Percentiles rank a stretch among this genome's conserved stretches.
phyloP scores from a whole-genome alignment of 164 flowering plant species.

The Annona squamosa region DNA sequence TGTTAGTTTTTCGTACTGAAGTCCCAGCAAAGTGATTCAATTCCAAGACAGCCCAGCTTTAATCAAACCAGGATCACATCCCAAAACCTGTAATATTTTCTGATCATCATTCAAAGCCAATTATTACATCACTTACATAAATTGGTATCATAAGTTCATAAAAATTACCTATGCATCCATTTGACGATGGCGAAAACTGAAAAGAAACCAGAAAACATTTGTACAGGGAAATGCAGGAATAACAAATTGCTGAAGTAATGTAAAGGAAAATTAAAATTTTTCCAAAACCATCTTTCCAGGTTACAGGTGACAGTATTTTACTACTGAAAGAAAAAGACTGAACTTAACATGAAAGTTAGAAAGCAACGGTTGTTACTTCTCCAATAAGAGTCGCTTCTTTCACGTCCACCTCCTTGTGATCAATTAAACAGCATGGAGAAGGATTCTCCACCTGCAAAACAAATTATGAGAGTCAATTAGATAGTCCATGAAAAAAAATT shows the following conservation, averaged over 20 bases:
- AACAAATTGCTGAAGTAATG: neutral
- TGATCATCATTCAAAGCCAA: too few relatives aligned
- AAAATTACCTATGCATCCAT: too few relatives aligned
- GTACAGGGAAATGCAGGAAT: neutral
- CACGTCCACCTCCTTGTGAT: slow-evolving; percentile 42
- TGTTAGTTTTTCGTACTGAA: too few relatives aligned
- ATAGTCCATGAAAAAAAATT: slow-evolving; percentile 3
- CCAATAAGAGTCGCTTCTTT: slow-evolving; percentile 49
- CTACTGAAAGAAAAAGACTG: neutral
- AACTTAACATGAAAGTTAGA: neutral
- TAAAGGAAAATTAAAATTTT: too few relatives aligned
- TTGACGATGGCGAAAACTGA: too few relatives aligned
- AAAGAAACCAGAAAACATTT: too few relatives aligned
- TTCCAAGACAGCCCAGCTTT: too few relatives aligned
- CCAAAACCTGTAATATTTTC: too few relatives aligned
- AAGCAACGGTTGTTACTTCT: slow-evolving; percentile 34
- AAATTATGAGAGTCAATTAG: slow-evolving; percentile 2
- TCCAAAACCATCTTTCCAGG: neutral
- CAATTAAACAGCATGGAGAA: slow-evolving; percentile 45
- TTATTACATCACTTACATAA: too few relatives aligned
- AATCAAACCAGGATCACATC: too few relatives aligned
- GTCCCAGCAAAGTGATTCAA: too few relatives aligned
- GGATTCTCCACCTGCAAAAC: slow-evolving; percentile 36
- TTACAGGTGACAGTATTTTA: neutral
- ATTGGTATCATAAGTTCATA: too few relatives aligned